Conservation (phyloP, 345 rosid genomes). For the Brassica cretica region DNA sequence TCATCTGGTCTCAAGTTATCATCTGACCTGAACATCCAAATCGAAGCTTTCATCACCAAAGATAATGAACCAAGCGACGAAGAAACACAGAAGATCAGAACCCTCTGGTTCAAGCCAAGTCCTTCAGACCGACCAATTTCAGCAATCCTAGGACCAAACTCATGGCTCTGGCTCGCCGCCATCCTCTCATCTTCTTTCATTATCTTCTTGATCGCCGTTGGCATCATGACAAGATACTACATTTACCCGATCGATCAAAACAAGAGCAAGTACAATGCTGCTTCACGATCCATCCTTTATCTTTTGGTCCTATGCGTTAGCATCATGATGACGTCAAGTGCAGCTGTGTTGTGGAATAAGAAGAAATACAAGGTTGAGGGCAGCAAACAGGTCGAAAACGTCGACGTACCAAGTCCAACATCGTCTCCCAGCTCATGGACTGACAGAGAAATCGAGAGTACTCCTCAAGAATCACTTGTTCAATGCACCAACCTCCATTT, state of each 20-base stretch:
- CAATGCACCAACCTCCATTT: conserved; percentile 53
- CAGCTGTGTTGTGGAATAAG: conserved; percentile 65
- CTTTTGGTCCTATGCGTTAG: conserved; percentile 52
- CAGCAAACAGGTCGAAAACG: conserved; percentile 44
- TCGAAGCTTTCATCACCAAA: conserved; percentile 73
- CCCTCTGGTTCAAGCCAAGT: conserved; percentile 55
- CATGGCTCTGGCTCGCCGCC: conserved; percentile 74
- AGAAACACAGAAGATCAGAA: conserved; percentile 29
- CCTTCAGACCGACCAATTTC: conserved; percentile 52
- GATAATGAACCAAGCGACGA: conserved; percentile 44
- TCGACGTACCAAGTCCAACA: conserved; percentile 37
- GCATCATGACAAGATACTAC: conserved; percentile 58
- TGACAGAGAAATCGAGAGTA: conserved; percentile 67
- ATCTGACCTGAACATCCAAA: conserved; percentile 45
- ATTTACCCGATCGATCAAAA: conserved; percentile 61
- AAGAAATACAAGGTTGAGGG: conserved; percentile 40
- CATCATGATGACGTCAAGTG: conserved; percentile 50
- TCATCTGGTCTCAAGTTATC: conserved; percentile 36
- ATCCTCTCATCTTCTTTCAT: conserved; percentile 64
- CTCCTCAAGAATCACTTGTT: conserved; percentile 52
- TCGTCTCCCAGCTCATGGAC: conserved; percentile 40
- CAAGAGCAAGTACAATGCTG: conserved; percentile 24
- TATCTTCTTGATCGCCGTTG: conserved; percentile 55
- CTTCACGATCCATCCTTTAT: conserved; percentile 46
- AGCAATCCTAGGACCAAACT: conserved; percentile 58